phyloP scores from a whole-genome alignment of 441 rosid species.

The Corymbia calophylla region DNA sequence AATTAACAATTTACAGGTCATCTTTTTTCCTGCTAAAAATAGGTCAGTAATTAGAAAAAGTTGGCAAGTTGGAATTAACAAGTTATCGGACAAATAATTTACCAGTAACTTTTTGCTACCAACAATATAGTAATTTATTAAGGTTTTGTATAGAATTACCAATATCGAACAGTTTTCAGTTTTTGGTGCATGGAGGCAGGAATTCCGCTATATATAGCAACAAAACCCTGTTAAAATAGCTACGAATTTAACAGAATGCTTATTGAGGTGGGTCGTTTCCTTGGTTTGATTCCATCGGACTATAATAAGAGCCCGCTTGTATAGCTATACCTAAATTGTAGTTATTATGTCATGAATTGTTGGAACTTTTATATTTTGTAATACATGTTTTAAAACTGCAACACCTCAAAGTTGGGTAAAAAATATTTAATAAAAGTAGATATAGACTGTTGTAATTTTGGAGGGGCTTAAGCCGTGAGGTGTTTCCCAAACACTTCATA shows the following conservation, averaged over 20 bases:
- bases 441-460: not conserved
- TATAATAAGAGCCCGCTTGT: not conserved
- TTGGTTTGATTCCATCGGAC: not conserved
- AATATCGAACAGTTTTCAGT: not conserved
- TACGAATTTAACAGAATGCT: not conserved
- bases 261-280: not conserved
- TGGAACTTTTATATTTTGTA: not conserved
- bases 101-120: not conserved
- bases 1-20: not conserved
- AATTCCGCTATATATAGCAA: not conserved
- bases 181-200: not conserved
- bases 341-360: not conserved
- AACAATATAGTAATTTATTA: not conserved
- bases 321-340: not conserved
- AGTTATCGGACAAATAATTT: not conserved
- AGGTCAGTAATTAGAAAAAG: not conserved
- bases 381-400: not conserved
- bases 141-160: not conserved
- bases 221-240: not conserved
- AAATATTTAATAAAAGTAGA: not conserved
- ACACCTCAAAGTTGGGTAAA: not conserved
- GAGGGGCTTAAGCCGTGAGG: not conserved
- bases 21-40: not conserved
- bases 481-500: not conserved
- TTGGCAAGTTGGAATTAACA: not conserved